A percentile compares a stretch with the other conserved stretches of the same genome.
phyloP scores from a whole-genome alignment of 176 grass and related monocot species.

The Phoenix dactylifera region DNA sequence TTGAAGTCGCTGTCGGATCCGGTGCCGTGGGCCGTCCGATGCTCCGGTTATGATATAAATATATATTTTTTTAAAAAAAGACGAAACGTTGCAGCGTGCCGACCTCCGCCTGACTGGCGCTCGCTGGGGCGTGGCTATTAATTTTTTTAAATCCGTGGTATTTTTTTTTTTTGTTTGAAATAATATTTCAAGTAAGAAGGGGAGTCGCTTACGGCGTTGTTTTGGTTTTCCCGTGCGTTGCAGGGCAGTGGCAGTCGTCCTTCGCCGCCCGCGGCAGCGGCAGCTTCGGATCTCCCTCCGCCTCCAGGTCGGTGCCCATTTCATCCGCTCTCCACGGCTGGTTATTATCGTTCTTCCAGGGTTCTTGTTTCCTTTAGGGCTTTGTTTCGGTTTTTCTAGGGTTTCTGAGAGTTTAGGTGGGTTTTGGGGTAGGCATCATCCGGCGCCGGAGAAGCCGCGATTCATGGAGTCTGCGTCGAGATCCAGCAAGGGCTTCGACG shows the following conservation, averaged over 20 bases:
- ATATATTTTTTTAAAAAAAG: too few relatives aligned
- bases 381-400: background rate
- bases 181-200: too few relatives aligned
- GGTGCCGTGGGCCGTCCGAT: background rate
- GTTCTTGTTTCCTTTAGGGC: background rate
- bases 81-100: background rate
- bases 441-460: conserved; percentile 30
- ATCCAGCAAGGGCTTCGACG: conserved; percentile 87
- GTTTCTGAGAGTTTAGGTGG: background rate
- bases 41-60: too few relatives aligned
- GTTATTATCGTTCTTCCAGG: background rate
- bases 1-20: background rate
- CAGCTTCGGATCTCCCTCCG: conserved; percentile 21
- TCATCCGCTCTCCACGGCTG: too few relatives aligned
- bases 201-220: background rate
- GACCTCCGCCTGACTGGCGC: background rate
- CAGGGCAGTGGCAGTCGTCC: conserved; percentile 46
- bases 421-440: conserved; percentile 10
- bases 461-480: conserved; percentile 74
- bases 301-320: conserved; percentile 10
- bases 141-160: too few relatives aligned
- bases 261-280: conserved; percentile 48
- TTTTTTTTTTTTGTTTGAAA: too few relatives aligned
- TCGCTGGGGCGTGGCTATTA: background rate
- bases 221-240: conserved; percentile 5